phyloP scores from a whole-genome alignment of 257 asterid species.

The Solanum bulbocastanum region DNA sequence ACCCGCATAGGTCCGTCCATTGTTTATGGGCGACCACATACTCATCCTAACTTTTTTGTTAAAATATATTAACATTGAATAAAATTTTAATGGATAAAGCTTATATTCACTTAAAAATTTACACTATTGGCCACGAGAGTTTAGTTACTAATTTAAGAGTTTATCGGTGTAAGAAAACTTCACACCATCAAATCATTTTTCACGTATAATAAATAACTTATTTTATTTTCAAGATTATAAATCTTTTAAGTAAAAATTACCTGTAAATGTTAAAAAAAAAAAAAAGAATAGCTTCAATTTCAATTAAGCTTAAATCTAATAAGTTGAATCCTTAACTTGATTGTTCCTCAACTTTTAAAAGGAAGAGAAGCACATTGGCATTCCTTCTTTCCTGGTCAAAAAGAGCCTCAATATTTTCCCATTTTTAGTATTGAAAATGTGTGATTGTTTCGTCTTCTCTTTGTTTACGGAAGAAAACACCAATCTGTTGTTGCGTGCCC shows the following conservation, averaged over 20 bases:
- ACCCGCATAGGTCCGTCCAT: too few species aligned
- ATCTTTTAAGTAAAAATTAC: neutral
- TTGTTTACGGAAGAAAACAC: neutral
- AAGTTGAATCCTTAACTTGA: neutral
- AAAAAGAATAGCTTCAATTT: too few species aligned
- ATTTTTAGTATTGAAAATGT: neutral
- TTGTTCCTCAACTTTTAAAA: neutral
- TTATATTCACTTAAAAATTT: neutral
- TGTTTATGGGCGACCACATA: too few species aligned
- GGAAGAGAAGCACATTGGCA: neutral
- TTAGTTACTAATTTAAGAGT: neutral
- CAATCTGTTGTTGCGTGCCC: neutral
- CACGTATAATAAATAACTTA: neutral
- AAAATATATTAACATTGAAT: neutral
- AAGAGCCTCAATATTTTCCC: neutral
- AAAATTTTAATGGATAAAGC: slow-evolving; percentile 8
- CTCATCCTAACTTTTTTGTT: neutral
- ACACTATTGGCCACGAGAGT: neutral
- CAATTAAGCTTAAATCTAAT: neutral
- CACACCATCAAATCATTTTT: neutral
- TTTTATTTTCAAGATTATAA: neutral
- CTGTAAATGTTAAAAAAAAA: neutral
- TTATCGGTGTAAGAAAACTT: neutral
- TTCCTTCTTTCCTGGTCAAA: neutral
- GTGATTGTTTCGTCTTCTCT: neutral